Evolutionary conservation across 2,329 filamentous ascomycete species (phyloP).

Genomic region (Pestalotiopsis sp.): DNA sequence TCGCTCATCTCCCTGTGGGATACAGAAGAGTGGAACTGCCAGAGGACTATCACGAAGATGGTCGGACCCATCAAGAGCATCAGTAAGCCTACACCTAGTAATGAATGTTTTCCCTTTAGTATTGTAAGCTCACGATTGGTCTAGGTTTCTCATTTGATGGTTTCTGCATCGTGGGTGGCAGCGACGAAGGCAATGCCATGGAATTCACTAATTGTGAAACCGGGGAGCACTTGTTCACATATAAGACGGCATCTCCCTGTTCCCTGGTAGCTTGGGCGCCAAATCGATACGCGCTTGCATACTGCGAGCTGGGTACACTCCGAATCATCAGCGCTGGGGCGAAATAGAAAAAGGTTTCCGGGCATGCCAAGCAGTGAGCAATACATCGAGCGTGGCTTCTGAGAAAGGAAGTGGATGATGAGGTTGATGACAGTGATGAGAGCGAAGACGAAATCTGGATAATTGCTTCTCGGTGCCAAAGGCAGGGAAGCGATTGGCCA

Average conservation of each 20-base stretch:
- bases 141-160: slow-evolving; percentile 78
- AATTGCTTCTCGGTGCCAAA: no score
- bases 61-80: slow-evolving; percentile 71
- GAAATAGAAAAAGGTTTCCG: slow-evolving; percentile 33
- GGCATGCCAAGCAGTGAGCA: no score
- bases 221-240: slow-evolving; percentile 71
- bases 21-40: slow-evolving; percentile 76
- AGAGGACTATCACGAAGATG: slow-evolving; percentile 71
- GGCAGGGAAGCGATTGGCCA: no score
- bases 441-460: no score
- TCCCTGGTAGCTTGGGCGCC: slow-evolving; percentile 78
- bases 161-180: slow-evolving; percentile 73
- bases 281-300: slow-evolving; percentile 73
- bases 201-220: slow-evolving; percentile 75
- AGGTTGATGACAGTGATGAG: no score
- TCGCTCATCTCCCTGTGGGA: slow-evolving; percentile 79
- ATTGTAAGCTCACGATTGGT: background rate
- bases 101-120: background rate
- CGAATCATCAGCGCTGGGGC: slow-evolving; percentile 64
- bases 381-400: no score
- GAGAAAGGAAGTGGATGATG: no score
- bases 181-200: slow-evolving; percentile 71
- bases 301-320: slow-evolving; percentile 69
- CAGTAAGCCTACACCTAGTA: slow-evolving; percentile 43
- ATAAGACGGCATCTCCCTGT: slow-evolving; percentile 68